Base-by-base conservation (phyloP, 106 monocot species). In the Apostasia ramifera region DNA sequence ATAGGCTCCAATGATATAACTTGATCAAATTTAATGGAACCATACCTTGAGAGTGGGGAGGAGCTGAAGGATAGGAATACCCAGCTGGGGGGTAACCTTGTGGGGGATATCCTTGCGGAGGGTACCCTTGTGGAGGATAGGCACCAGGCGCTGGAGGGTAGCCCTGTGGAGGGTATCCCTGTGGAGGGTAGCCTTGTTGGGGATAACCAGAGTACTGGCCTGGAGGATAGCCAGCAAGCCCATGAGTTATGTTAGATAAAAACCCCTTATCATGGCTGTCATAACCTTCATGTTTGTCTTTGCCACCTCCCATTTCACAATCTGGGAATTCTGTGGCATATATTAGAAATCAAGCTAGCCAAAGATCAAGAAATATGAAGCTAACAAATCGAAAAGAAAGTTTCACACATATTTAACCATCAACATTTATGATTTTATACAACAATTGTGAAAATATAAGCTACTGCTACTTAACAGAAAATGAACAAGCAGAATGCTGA, bases 221-320 rank as follows among this genome's bases (percentile, higher is more conserved):
- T 11, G 58, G 70, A 37, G 52, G 66, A 56, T 77, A 63, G 59
- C 73, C 26, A 26, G 26, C 73, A 70, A 73, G 15, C 40, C 81
- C 81, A 71, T 86, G 79, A 7, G 73, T 80, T 8, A 87, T 54
- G 70, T 72, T 74, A 13, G 87, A 87, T 44, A 83, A 70, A 37
- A 88, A 68, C 39, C 88, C 88, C 64, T 81, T 84, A 61, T 88
- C 84, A 44, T 61, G 78, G 60, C 54, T 72, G n/a, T 82, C 86
- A 44, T 56, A 55, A 2, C 73, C 61, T 14, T 74, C 76, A 15
- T 76, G 72, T 14, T 82, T 82, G 65, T 79, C 78, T 66, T 74
- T 77, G 58, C 82, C 82, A 53, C 86, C 86, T 73, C 82, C 86
- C 86, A 86, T 86, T 66, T 59, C 26, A 26, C 26, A 26, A 26